Conservation (phyloP, 2,329 filamentous ascomycete species). For the Sporothrix brunneoviolacea region DNA sequence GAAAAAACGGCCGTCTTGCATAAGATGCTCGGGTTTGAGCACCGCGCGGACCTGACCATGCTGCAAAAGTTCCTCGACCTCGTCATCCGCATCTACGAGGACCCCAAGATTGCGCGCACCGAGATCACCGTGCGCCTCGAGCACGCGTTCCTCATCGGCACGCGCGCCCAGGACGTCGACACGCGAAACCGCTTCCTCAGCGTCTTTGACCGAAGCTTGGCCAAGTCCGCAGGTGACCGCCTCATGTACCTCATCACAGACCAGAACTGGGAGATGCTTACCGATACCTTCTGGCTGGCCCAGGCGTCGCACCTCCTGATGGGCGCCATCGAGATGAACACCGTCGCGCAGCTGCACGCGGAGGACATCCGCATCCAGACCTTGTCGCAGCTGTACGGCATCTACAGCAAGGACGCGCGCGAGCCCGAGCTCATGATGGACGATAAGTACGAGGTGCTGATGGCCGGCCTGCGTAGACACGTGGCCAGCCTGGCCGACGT, state of each 20-base stretch:
- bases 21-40: slow-evolving; percentile 96
- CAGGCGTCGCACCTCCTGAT: slow-evolving; percentile 92
- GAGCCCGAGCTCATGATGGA: slow-evolving; percentile 67
- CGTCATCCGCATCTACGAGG: slow-evolving; percentile 96
- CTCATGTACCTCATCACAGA: slow-evolving; percentile 82
- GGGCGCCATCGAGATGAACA: slow-evolving; percentile 80
- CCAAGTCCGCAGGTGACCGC: slow-evolving; percentile 83
- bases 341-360: slow-evolving; percentile 66
- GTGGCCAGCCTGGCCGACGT: slow-evolving; percentile 76
- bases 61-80: slow-evolving; percentile 90
- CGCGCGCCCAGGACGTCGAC: slow-evolving; percentile 84
- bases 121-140: slow-evolving; percentile 96
- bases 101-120: slow-evolving; percentile 88
- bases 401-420: slow-evolving; percentile 63
- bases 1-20: slow-evolving; percentile 98
- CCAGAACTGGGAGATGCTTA: slow-evolving; percentile 95
- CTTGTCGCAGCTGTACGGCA: slow-evolving; percentile 64
- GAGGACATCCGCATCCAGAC: slow-evolving; percentile 80
- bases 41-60: slow-evolving; percentile 73
- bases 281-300: slow-evolving; percentile 92
- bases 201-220: slow-evolving; percentile 91
- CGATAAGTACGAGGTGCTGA: slow-evolving; percentile 72
- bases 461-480: slow-evolving; percentile 76
- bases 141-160: slow-evolving; percentile 95
- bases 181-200: slow-evolving; percentile 96